Evolutionary conservation across 192 early-diverging fungal species (phyloP), one percentile per base, ranked within the genome.

Genomic region (Coemansia sp.): DNA sequence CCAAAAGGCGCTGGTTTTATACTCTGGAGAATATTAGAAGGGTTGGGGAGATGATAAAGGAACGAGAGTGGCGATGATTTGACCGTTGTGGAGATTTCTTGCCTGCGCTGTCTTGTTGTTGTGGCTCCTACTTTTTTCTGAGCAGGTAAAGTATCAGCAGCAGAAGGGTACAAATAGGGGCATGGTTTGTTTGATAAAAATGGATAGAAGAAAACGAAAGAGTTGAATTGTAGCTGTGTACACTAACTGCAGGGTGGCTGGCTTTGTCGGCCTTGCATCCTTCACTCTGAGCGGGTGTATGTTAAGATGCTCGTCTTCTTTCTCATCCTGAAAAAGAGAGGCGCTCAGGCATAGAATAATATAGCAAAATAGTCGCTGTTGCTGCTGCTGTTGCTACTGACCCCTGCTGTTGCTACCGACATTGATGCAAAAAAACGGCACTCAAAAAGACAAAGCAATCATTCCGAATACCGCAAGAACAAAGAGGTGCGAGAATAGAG

Each of bases 181-280:
- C 11, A 11, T 32, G 33, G 1, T 56, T 56, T 57, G 25, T 57
- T 57, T 57, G 55, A 36, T 36, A 57, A 9, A 57, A 57, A 57
- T 25, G 55, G 55, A 2, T 8, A 20, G 32, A 17, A 36, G 13
- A 35, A 11, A 15, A 10, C 22, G 19, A 25, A 32, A 55, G 13
- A 36, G 23, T 6, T 25, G 23, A 57, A 34, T 57, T 57, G 55
- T 36, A 57, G 33, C 34, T 17, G 34, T 34, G 55, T 36, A 36
- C 32, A 35, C 2, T 35, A 57, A 34, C 33, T 36, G 55, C 55
- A 57, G 55, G 55, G 55, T 57, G 55, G 55, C 55, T 57, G 55
- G 55, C 55, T 57, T 57, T 57, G 55, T 36, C 23, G 55, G 15
- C 11, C n/a, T 13, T 36, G 19, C 34, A 11, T 50, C 7, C 22